Conservation (phyloP, 1,284 basidiomycete genomes). For the Fistulinella cinereoalba region DNA sequence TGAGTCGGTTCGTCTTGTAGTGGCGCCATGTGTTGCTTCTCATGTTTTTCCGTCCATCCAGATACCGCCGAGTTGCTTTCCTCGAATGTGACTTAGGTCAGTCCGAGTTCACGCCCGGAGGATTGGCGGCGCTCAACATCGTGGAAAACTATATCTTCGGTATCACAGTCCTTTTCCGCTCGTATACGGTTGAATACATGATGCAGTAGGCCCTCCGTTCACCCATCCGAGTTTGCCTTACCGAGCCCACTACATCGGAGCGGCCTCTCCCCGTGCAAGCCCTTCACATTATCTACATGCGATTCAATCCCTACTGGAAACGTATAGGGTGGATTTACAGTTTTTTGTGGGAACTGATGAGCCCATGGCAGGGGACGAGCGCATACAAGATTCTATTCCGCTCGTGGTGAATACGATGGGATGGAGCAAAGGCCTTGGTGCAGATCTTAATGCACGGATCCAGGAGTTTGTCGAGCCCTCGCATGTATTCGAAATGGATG, state of each 20-base stretch:
- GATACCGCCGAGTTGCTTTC: conserved; percentile 77
- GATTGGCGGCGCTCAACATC: conserved; percentile 79
- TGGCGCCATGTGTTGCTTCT: background rate
- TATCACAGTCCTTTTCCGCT: conserved; percentile 30
- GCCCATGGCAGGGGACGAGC: conserved; percentile 31
- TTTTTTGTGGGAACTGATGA: conserved; percentile 37
- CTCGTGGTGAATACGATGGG: conserved; percentile 96
- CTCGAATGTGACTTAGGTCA: conserved; percentile 94
- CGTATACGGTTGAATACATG: background rate
- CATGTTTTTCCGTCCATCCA: conserved; percentile 24
- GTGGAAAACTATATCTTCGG: conserved; percentile 70
- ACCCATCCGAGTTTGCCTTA: conserved; percentile 74
- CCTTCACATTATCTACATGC: conserved; percentile 79
- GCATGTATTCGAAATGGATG: conserved; percentile 29
- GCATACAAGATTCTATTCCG: conserved; percentile 62
- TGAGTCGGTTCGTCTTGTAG: conserved; percentile 46
- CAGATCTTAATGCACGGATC: conserved; percentile 72
- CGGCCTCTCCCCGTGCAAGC: conserved; percentile 72
- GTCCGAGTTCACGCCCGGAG: conserved; percentile 89
- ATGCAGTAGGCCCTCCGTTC: conserved; percentile 73
- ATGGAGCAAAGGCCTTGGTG: conserved; percentile 93
- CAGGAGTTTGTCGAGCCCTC: conserved; percentile 65
- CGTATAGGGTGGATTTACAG: conserved; percentile 72
- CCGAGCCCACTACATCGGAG: conserved; percentile 83
- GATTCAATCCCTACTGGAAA: conserved; percentile 65